Evolutionary conservation across 495 filamentous ascomycete species (phyloP), one percentile per base, ranked within the genome.

Genomic region (Penicillium cinerascens): DNA sequence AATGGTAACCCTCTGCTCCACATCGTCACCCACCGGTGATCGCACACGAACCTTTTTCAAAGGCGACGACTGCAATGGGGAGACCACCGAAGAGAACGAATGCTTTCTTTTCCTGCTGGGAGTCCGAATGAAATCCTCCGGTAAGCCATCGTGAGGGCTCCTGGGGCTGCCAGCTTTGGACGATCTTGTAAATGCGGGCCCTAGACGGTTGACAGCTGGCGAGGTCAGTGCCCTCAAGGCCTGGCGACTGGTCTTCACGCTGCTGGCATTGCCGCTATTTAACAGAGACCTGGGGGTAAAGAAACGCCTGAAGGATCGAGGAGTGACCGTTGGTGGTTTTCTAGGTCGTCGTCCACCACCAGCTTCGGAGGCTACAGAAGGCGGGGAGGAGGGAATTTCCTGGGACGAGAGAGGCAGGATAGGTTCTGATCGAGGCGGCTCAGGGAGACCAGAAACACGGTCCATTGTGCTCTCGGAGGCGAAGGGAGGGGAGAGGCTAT

Each of bases 291-390:
- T 79, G 44, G 91, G 91, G 13, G 88, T 92, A 61, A 95, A 96
- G 73, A 96, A 96, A 25, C 83, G 78, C 37, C 71, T 82, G 60
- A 95, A 95, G 46, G 83, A 86, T 47, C 85, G 75, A 35, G 87
- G 87, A 23, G 87, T 91, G 44, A 91, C 73, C n/a, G 78, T 72
- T 33, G 78, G 77, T 49, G 72, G 71, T 45, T 78, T 78, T 56
- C 67, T 73, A 38, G 63, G 72, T 65, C 72, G 75, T 52, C 65
- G 70, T 44, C 68, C 66, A 50, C 63, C 45, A 16, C 61, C 71
- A 52, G 62, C 64, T 64, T 77, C 71, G 27, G 74, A 77, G 27
- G 67, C 66, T 53, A 75, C 71, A 20, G 74, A 77, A 37, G 74
- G 74, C 35, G 74, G 74, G 60, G 74, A 75, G 27, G 74, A 76